Evolutionary conservation across 352 stramenopile species (phyloP), one percentile per base, ranked within the genome.

Genomic region (Pythium grandisporangium): DNA sequence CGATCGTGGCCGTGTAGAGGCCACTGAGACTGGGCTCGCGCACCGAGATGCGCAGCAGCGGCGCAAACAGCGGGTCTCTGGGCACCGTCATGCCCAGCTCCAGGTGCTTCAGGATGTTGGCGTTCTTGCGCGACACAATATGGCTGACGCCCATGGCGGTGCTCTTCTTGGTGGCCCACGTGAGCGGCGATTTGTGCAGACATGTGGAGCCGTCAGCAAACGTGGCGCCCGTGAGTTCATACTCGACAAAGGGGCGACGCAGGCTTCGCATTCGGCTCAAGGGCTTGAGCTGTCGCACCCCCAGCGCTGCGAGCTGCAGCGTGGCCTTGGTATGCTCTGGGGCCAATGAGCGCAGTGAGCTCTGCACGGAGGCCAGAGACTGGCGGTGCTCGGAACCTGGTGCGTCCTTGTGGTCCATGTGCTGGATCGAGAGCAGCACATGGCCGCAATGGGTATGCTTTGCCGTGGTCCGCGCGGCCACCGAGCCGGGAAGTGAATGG

Each of bases 81-180:
- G 74, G 77, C 1, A 90, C 37, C 41, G 70, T 75, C 0, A 67
- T 68, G 4, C 53, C 46, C 8, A 77, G 47, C 2, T 73, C 54
- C 8, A 86, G 55, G 8, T 60, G 55, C 20, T 90, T 74, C 12
- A 88, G 42, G n/a, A 88, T 71, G 19, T 87, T 90, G 3, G 65
- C 74, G 17, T 90, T 83, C 48, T 90, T 90, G 32, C 58, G 68
- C 24, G 51, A 35, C 1, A 64, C 53, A 2, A 70, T 48, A 45
- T 37, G 72, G 2, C 60, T 67, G n/a, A n/a, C n/a, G n/a, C n/a
- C n/a, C n/a, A n/a, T n/a, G n/a, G n/a, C n/a, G n/a, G n/a, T n/a
- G n/a, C n/a, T n/a, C n/a, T n/a, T n/a, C n/a, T n/a, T n/a, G n/a
- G n/a, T n/a, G n/a, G n/a, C n/a, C n/a, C n/a, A n/a, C n/a, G n/a